A percentile compares a stretch with the other conserved stretches of the same genome.
These are phyloP conservation scores for Diddensiella transvaalensis DNA, from an alignment of 805 yeast species.

Conservation along the genomic window DNA sequence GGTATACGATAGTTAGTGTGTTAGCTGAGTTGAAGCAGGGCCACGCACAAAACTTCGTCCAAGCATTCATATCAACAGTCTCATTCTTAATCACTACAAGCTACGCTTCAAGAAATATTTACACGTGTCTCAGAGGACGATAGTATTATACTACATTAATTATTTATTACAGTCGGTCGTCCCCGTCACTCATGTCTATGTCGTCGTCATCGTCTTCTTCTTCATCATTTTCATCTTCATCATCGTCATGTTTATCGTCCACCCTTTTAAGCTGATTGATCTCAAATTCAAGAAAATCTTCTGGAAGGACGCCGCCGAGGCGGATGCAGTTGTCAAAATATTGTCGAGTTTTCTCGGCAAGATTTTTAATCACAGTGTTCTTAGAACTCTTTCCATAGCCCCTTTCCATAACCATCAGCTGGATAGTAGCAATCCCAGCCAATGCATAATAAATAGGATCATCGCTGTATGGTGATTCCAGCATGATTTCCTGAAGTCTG, in stretches of 20 bases:
- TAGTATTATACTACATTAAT: background rate
- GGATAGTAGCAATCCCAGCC: conserved; percentile 24
- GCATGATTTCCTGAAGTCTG: conserved; percentile 20
- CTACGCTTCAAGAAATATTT: background rate
- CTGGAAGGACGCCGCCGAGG: conserved; percentile 23
- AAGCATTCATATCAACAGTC: background rate
- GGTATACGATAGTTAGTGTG: background rate
- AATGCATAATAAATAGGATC: conserved; percentile 20
- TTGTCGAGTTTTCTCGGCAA: conserved; percentile 12
- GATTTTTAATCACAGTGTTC: background rate
- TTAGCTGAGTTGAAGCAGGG: background rate
- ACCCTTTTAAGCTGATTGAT: conserved; percentile 2
- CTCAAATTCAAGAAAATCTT: conserved; percentile 19
- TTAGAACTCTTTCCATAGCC: background rate
- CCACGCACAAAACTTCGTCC: background rate
- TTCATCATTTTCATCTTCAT: background rate
- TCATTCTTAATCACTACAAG: background rate
- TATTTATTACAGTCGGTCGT: too few species aligned
- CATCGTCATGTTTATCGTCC: background rate
- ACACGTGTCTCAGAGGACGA: background rate
- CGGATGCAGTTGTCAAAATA: conserved; percentile 19
- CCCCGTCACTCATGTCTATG: too few species aligned
- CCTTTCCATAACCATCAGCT: conserved; percentile 12
- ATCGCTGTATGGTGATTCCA: conserved; percentile 21
- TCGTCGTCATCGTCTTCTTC: conserved; percentile 1